Base-by-base conservation (phyloP, 176 grass and related monocot genomes). In the Triticum aestivum region DNA sequence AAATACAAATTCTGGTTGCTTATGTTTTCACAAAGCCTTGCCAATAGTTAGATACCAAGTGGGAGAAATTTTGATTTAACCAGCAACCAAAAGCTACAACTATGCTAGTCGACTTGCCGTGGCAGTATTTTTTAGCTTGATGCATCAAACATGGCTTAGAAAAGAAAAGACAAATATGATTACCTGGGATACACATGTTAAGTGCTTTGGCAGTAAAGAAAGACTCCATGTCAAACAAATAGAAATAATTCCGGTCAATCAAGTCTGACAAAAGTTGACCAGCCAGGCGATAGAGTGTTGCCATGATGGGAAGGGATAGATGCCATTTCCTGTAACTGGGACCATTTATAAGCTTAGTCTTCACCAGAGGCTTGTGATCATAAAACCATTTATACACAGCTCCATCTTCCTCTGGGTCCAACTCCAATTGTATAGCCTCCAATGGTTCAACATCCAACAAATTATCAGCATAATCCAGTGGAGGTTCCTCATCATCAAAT, bases 171-270 rank as follows among this genome's bases (percentile, higher is more conserved):
- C 18, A 23, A 78, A 17, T 51, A 65, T 61, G 11, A 68, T 83
- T 92, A 96, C 96, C 96, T 89, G 96, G 96, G 80, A 98, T 98
- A 66, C 96, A 98, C 96, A 98, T 98, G 38, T 98, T 98, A 10
- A 98, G 89, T n/a, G 96, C 96, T 86, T 98, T 98, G 75, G 96
- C 93, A 67, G 96, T 98, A 61, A 98, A 98, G 85, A 98, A 98
- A 10, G 96, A 98, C 72, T 98, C 96, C 91, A 95, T 98, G 34
- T 98, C 93, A 75, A 98, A 98, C 51, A 98, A 71, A 83, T 98
- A 98, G 77, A 96, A 98, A 74, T 98, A 98, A 69, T 98, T 98
- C 9, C 89, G 87, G 75, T 98, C 96, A 23, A 85, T 92, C 88
- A 98, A 87, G 69, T 98, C 96, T 65, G 96, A 98, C 41, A 98